These are phyloP conservation scores for Apophysomyces sp. DNA, from an alignment of 371 early-diverging fungal species.

Conservation along the genomic window DNA sequence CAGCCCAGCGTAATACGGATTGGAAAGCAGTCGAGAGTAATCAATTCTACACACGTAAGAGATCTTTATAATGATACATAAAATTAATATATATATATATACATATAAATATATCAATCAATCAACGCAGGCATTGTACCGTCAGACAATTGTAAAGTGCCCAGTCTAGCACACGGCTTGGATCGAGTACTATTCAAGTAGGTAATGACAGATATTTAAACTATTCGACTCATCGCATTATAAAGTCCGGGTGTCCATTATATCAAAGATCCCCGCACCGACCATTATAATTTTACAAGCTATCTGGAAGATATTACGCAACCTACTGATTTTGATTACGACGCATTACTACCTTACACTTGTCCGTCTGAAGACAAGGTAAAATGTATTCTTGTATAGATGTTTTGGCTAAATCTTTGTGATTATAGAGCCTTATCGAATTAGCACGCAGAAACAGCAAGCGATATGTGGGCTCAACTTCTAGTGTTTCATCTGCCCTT, in stretches of 20 bases:
- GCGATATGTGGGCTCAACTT: conserved; percentile 85
- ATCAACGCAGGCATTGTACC: background rate
- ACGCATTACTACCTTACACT: conserved; percentile 73
- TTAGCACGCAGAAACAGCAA: conserved; percentile 45
- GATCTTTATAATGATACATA: background rate
- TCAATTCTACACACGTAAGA: background rate
- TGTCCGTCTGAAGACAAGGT: conserved; percentile 78
- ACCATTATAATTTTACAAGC: conserved; percentile 78
- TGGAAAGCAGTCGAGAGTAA: background rate
- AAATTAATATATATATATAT: background rate
- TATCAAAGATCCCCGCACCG: conserved; percentile 78
- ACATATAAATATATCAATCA: background rate
- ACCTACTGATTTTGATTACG: conserved; percentile 78
- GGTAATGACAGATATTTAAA: too few species aligned
- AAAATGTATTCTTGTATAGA: conserved; percentile 4
- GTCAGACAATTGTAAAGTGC: conserved; percentile 2
- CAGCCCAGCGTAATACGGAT: background rate
- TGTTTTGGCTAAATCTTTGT: background rate
- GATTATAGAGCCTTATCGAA: conserved; percentile 38
- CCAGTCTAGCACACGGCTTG: conserved; percentile 74
- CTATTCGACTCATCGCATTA: too few species aligned
- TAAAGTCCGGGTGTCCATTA: conserved; percentile 85
- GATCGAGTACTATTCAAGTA: conserved; percentile 84
- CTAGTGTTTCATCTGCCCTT: conserved; percentile 78
- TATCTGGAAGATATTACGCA: conserved; percentile 77